Percentiles rank a stretch among this genome's conserved stretches.
Conservation (phyloP, 2,329 filamentous ascomycete genomes). For the Tolypocladium guangdongense region DNA sequence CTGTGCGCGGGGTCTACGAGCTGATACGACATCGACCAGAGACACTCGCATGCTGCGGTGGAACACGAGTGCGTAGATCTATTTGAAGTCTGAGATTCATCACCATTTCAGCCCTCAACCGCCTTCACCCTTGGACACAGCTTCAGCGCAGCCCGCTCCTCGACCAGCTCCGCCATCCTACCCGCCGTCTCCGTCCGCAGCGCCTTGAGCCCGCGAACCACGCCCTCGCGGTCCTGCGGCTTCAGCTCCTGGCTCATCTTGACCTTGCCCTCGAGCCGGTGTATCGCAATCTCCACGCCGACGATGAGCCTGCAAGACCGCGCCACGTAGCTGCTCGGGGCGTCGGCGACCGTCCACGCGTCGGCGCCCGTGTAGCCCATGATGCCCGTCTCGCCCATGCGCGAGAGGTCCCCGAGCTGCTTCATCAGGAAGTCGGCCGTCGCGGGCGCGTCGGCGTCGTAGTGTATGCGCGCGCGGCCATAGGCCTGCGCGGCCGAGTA, state of each 20-base stretch:
- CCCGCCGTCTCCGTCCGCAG: constrained; percentile 17
- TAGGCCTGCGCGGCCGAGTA: constrained; percentile 56
- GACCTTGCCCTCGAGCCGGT: constrained; percentile 46
- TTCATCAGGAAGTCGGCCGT: constrained; percentile 35
- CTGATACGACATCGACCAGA: not conserved
- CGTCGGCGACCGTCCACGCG: constrained; percentile 46
- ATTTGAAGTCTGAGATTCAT: not conserved
- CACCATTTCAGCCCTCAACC: not conserved
- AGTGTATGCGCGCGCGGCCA: constrained; percentile 42
- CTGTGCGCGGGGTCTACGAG: not conserved
- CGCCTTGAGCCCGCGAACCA: constrained; percentile 42
- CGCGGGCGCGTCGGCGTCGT: constrained; percentile 32
- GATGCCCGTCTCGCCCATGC: constrained; percentile 36
- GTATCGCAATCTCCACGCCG: constrained; percentile 47
- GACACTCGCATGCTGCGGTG: not conserved
- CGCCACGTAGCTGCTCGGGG: constrained; percentile 42
- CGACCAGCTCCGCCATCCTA: constrained; percentile 20
- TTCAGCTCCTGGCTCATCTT: constrained; percentile 55
- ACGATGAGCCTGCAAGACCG: constrained; percentile 44
- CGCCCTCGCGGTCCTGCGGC: constrained; percentile 40
- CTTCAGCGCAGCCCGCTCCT: constrained; percentile 17
- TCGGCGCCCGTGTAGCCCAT: constrained; percentile 41
- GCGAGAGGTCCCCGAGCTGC: constrained; percentile 42
- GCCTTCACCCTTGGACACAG: not conserved
- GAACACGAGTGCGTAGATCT: not conserved